A percentile compares a stretch with the other conserved stretches of the same genome.
Evolutionary conservation across 495 filamentous ascomycete genomes (phyloP).

Genomic region (Lichina pygmaea): DNA sequence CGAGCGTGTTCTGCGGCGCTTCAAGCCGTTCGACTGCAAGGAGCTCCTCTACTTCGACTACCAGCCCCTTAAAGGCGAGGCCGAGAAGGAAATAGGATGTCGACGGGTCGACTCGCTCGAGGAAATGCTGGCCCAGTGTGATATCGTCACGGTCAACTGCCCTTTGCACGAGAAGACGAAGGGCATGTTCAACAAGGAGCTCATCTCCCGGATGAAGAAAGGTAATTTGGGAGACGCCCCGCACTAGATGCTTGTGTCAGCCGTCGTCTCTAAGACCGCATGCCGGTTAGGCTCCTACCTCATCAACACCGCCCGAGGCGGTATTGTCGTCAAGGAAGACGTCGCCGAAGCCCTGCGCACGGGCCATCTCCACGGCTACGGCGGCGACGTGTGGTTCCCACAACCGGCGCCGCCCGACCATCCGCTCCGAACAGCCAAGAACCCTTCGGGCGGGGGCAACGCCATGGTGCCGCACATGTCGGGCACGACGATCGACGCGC

Average conservation of each 20-base stretch:
- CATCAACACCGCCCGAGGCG: constrained; percentile 92
- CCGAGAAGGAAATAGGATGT: constrained; percentile 91
- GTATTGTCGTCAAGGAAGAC: constrained; percentile 98
- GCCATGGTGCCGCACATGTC: constrained; percentile 98
- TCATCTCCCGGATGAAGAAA: constrained; percentile 98
- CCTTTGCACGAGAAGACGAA: constrained; percentile 92
- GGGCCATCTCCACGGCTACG: constrained; percentile 90
- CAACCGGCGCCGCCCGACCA: constrained; percentile 93
- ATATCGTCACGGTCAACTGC: constrained; percentile 98
- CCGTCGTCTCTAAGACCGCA: not conserved
- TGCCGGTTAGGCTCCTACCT: constrained; percentile 49
- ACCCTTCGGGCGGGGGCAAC: constrained; percentile 89
- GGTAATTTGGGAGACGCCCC: constrained; percentile 18
- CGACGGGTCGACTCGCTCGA: constrained; percentile 66
- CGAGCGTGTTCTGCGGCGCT: constrained; percentile 83
- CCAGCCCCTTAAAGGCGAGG: constrained; percentile 67
- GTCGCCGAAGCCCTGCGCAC: constrained; percentile 80
- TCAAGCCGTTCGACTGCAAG: constrained; percentile 98
- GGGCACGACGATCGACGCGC: constrained; percentile 88
- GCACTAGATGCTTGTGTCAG: no score
- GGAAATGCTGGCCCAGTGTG: constrained; percentile 87
- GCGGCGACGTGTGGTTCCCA: constrained; percentile 81
- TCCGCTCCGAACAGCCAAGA: constrained; percentile 72
- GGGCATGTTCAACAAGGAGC: constrained; percentile 97
- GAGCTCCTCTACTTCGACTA: constrained; percentile 99